phyloP scores from a whole-genome alignment of 208 protist genomes.

The Histomonas meleagridis region DNA sequence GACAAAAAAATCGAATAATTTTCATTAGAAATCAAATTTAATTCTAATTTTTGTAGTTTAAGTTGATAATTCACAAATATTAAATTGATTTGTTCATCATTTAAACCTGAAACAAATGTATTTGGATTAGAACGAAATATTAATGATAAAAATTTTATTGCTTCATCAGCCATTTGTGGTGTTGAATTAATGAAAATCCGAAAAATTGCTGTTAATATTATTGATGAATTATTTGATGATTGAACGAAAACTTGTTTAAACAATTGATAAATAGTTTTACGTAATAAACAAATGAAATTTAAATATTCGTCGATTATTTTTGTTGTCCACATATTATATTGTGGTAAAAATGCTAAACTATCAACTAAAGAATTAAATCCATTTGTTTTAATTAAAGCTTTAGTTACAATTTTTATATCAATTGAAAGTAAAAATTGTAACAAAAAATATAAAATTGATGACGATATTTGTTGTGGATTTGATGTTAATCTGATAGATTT shows the following conservation, averaged over 20 bases:
- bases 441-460: not conserved
- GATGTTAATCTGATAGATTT: not conserved
- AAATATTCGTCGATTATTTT: not conserved
- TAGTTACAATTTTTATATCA: not conserved
- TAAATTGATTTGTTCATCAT: not conserved
- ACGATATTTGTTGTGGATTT: not conserved
- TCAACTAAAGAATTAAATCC: not conserved
- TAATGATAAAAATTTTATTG: not conserved
- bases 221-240: too few species aligned
- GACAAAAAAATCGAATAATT: not conserved
- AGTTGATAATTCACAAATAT: not conserved
- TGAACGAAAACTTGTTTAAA: not conserved
- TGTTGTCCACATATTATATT: not conserved
- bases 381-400: not conserved
- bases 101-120: not conserved
- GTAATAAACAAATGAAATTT: not conserved
- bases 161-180: slow-evolving; percentile 21
- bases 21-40: not conserved
- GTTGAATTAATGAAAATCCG: not conserved
- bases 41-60: not conserved
- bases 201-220: not conserved
- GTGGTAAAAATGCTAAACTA: not conserved
- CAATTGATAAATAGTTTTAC: not conserved
- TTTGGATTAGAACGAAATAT: not conserved
- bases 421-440: not conserved